Percentiles rank a stretch among this genome's conserved stretches.
These are phyloP conservation scores for Naganishia onofrii DNA, from an alignment of 768 basidiomycete species.

Conservation along the genomic window DNA sequence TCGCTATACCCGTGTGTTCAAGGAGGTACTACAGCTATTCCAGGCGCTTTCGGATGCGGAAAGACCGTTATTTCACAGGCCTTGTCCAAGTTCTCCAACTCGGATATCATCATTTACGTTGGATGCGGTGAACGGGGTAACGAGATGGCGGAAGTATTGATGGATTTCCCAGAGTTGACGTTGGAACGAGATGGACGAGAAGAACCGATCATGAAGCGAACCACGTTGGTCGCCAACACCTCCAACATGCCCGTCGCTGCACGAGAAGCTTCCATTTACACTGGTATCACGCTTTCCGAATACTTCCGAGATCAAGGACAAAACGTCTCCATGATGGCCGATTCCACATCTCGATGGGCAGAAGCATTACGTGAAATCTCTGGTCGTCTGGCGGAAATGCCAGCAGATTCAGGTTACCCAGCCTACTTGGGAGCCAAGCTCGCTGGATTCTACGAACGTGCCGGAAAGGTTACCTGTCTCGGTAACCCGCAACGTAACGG, in stretches of 20 bases:
- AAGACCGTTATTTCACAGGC: slow-evolving; percentile 75
- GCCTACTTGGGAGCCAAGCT: slow-evolving; percentile 94
- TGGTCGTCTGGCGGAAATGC: slow-evolving; percentile 98
- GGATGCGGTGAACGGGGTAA: slow-evolving; percentile 85
- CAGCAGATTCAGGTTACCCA: slow-evolving; percentile 98
- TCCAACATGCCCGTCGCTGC: slow-evolving; percentile 99
- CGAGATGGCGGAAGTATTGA: slow-evolving; percentile 82
- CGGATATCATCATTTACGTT: slow-evolving; percentile 98
- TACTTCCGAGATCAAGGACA: slow-evolving; percentile 99
- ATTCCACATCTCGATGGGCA: slow-evolving; percentile 98
- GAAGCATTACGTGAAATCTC: slow-evolving; percentile 99
- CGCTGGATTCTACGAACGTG: slow-evolving; percentile 97
- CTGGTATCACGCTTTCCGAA: slow-evolving; percentile 96
- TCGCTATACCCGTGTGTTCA: slow-evolving; percentile 84
- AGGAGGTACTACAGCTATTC: slow-evolving; percentile 61
- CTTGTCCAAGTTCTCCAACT: slow-evolving; percentile 92
- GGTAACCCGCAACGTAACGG: slow-evolving; percentile 84
- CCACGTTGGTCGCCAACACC: slow-evolving; percentile 96
- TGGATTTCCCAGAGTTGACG: slow-evolving; percentile 88
- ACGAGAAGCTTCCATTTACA: slow-evolving; percentile 98
- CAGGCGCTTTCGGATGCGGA: slow-evolving; percentile 91
- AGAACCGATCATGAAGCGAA: slow-evolving; percentile 99
- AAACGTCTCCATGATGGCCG: slow-evolving; percentile 99
- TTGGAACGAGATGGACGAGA: slow-evolving; percentile 85
- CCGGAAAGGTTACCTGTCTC: slow-evolving; percentile 88